These are phyloP conservation scores for Hypoxylon crocopeplum DNA, from an alignment of 495 filamentous ascomycete species.

Conservation along the genomic window DNA sequence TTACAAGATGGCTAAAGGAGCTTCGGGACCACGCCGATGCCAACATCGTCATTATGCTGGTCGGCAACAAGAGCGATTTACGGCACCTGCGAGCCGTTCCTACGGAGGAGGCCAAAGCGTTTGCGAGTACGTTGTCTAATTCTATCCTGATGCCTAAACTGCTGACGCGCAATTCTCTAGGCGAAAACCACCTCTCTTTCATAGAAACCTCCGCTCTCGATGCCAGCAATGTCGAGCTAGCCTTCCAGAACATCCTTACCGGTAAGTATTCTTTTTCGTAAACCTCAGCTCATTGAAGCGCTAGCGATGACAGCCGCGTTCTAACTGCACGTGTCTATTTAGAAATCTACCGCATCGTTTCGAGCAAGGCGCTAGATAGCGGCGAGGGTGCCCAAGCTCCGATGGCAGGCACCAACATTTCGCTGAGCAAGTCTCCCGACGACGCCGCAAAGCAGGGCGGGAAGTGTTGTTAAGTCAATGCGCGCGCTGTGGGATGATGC, in stretches of 20 bases:
- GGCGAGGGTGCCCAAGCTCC: slow-evolving; percentile 78
- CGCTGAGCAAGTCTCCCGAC: slow-evolving; percentile 77
- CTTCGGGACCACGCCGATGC: slow-evolving; percentile 96
- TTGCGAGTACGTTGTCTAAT: slow-evolving; percentile 77
- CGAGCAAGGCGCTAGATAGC: slow-evolving; percentile 91
- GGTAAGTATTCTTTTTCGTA: slow-evolving; percentile 61
- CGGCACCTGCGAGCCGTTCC: slow-evolving; percentile 96
- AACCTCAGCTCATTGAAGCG: slow-evolving; percentile 12
- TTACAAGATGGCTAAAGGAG: slow-evolving; percentile 99
- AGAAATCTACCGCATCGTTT: slow-evolving; percentile 99
- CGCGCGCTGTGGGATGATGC: slow-evolving; percentile 35
- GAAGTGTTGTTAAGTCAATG: slow-evolving; percentile 78
- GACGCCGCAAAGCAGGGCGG: slow-evolving; percentile 80
- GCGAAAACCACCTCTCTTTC: slow-evolving; percentile 94
- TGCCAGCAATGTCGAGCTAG: slow-evolving; percentile 98
- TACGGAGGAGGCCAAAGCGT: slow-evolving; percentile 97
- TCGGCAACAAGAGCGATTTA: slow-evolving; percentile 99
- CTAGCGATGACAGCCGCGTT: slow-evolving; percentile 16
- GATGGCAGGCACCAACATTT: slow-evolving; percentile 77
- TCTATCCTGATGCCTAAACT: slow-evolving; percentile 9
- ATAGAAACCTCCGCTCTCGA: slow-evolving; percentile 99
- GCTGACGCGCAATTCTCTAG: slow-evolving; percentile 54
- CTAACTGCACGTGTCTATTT: slow-evolving; percentile 16
- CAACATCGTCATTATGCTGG: slow-evolving; percentile 99
- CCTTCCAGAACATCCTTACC: slow-evolving; percentile 99